phyloP scores from a whole-genome alignment of 2,329 filamentous ascomycete genomes.

The Trichoderma polysporum region DNA sequence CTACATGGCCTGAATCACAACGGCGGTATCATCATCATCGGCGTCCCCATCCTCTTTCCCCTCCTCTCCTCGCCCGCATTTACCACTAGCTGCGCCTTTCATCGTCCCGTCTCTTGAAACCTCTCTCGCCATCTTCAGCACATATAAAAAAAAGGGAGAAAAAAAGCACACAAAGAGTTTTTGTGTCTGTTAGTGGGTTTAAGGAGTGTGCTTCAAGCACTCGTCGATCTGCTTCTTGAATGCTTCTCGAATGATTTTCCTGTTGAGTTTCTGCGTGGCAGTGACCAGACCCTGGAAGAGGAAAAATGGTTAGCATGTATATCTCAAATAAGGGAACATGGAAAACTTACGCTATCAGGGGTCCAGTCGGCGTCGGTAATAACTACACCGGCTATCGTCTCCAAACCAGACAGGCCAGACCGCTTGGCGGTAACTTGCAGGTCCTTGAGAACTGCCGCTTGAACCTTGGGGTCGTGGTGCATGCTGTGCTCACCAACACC shows the following conservation, averaged over 20 bases:
- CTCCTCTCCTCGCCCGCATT: not conserved
- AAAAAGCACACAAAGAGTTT: not conserved
- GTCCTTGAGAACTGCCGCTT: conserved; percentile 62
- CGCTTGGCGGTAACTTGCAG: conserved; percentile 63
- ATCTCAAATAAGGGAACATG: not conserved
- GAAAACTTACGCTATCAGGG: conserved; percentile 71
- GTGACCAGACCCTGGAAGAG: conserved; percentile 57
- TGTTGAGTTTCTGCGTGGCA: conserved; percentile 62
- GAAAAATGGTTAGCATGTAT: conserved; percentile 25
- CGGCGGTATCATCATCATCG: conserved; percentile 25
- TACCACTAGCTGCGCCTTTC: not conserved
- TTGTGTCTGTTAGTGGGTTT: not conserved
- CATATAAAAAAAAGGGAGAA: not conserved
- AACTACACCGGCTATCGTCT: conserved; percentile 74
- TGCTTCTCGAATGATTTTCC: conserved; percentile 49
- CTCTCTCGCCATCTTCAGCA: conserved; percentile 1
- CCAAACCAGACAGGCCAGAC: conserved; percentile 67
- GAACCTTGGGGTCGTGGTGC: conserved; percentile 65
- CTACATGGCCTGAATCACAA: conserved; percentile 16
- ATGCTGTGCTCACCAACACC: conserved; percentile 68
- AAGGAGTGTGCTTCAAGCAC: conserved; percentile 35
- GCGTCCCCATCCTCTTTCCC: not conserved
- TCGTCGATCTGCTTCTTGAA: conserved; percentile 54
- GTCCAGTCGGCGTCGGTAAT: conserved; percentile 87
- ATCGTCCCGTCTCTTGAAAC: not conserved